These are phyloP conservation scores for Polyporus tsugae DNA, from an alignment of 1,284 basidiomycete species.

Conservation along the genomic window DNA sequence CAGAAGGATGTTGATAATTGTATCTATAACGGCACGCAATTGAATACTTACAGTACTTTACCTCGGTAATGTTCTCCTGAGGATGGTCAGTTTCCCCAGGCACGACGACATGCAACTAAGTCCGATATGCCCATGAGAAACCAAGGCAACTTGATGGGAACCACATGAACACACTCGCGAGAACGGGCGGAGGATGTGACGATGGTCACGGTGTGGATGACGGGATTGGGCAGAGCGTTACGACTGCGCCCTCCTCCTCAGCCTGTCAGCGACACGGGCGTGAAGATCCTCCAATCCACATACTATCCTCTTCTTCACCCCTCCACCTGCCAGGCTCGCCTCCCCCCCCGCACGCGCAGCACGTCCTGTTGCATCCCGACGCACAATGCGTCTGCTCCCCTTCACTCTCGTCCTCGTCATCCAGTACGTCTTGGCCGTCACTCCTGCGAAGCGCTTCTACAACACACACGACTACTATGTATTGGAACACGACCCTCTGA, in stretches of 20 bases:
- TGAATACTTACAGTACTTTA: background rate
- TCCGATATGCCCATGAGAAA: background rate
- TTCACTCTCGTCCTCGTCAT: slow-evolving; percentile 42
- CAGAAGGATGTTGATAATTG: slow-evolving; percentile 10
- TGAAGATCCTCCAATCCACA: background rate
- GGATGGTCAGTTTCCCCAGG: background rate
- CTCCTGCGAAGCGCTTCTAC: slow-evolving; percentile 65
- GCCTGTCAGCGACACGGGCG: slow-evolving; percentile 17
- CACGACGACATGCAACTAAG: background rate
- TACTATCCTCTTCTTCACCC: slow-evolving; percentile 11
- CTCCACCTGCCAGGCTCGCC: slow-evolving; percentile 3
- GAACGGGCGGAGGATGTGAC: slow-evolving; percentile 2
- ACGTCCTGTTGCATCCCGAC: slow-evolving; percentile 22
- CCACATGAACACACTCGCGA: background rate
- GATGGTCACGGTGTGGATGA: slow-evolving; percentile 5
- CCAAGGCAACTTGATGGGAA: background rate
- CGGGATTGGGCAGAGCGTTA: slow-evolving; percentile 16
- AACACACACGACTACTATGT: slow-evolving; percentile 92
- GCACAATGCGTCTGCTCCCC: slow-evolving; percentile 43
- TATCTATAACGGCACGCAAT: slow-evolving; percentile 16
- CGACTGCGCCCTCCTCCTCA: slow-evolving; percentile 14
- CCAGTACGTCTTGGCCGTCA: slow-evolving; percentile 40
- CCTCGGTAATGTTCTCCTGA: background rate
- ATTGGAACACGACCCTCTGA: slow-evolving; percentile 72
- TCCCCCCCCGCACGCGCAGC: slow-evolving; percentile 19